phyloP scores from a whole-genome alignment of 345 rosid species.

The Bruguiera parviflora region DNA sequence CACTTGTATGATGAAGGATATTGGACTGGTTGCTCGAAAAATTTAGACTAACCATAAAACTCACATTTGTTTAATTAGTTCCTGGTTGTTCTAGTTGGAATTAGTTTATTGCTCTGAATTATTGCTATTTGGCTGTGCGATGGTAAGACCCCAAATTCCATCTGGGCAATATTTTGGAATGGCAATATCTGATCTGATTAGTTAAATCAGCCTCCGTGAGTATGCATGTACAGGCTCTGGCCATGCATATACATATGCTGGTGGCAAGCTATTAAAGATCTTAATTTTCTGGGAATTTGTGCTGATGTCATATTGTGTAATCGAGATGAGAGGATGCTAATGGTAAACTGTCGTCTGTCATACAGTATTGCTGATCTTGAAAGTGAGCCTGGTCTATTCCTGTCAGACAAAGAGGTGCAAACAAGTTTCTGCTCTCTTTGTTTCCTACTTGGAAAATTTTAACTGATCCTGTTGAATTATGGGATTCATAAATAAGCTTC shows the following conservation, averaged over 20 bases:
- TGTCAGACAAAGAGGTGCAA: conserved; percentile 69
- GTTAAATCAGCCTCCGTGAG: neutral
- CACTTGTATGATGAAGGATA: too few relatives aligned
- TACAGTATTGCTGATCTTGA: conserved; percentile 84
- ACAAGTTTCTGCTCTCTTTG: conserved; percentile 2
- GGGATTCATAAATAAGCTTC: conserved; percentile 6
- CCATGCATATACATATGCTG: too few relatives aligned
- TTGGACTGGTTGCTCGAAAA: too few relatives aligned
- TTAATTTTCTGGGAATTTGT: neutral
- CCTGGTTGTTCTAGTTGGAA: too few relatives aligned
- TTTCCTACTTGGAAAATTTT: neutral
- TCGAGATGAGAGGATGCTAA: neutral
- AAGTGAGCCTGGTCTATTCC: conserved; percentile 81
- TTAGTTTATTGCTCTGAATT: too few relatives aligned
- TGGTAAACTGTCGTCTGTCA: conserved; percentile 4
- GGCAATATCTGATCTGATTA: too few relatives aligned
- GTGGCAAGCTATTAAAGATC: neutral
- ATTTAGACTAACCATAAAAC: too few relatives aligned
- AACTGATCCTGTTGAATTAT: neutral
- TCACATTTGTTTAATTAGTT: too few relatives aligned
- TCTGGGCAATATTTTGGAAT: too few relatives aligned
- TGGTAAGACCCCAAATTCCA: too few relatives aligned
- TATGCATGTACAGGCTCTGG: too few relatives aligned
- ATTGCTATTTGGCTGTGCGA: too few relatives aligned
- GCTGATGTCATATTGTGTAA: neutral